Base-by-base conservation (phyloP, 148 eudicot species). In the Talinum fruticosum region DNA sequence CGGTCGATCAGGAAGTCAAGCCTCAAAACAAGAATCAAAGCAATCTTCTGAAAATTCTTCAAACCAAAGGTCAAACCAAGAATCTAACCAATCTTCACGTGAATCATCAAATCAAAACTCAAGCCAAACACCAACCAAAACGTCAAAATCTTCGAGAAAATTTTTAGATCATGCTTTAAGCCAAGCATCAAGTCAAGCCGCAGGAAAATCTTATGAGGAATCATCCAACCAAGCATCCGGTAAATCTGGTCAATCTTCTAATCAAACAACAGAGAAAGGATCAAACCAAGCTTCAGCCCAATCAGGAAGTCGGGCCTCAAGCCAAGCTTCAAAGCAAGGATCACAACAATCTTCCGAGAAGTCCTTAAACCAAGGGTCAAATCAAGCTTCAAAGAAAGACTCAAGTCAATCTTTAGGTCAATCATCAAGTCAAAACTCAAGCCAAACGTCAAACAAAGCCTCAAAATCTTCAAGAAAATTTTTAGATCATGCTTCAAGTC, bases 271-370 rank as follows among this genome's bases (percentile, higher is more conserved):
- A 35, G n/a, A 19, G 0, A 51, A 78, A 19, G 41, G 21, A 5
- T 71, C 75, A 78, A 71, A 44, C 30, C 69, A 78, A 10, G 36
- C 70, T 19, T 71, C 75, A 38, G 18, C 24, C 24, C 30, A 35
- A 23, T 8, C 1, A 5, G 28, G 34, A 34, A 59, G 68, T 34
- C 45, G 35, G 3, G 0, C 18, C 2, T 71, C 74, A n/a, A 26
- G 21, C 32, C 51, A 71, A 71, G 7, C 28, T n/a, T 37, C 73
- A 64, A 24, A 24, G 33, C 33, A 24, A 24, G 72, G 72, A 21
- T 38, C 28, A 6, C 12, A 14, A 24, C 57, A 64, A 44, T 45
- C 73, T 8, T 67, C 66, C 6, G 15, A 23, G 30, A 10, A 65
- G 35, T 66, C 62, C 24, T 77, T 67, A 26, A 29, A 65, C 33